Percentiles rank a stretch among this genome's conserved stretches.
These are phyloP conservation scores for Cladophialophora psammophila DNA, from an alignment of 2,329 filamentous ascomycete species.

Conservation along the genomic window DNA sequence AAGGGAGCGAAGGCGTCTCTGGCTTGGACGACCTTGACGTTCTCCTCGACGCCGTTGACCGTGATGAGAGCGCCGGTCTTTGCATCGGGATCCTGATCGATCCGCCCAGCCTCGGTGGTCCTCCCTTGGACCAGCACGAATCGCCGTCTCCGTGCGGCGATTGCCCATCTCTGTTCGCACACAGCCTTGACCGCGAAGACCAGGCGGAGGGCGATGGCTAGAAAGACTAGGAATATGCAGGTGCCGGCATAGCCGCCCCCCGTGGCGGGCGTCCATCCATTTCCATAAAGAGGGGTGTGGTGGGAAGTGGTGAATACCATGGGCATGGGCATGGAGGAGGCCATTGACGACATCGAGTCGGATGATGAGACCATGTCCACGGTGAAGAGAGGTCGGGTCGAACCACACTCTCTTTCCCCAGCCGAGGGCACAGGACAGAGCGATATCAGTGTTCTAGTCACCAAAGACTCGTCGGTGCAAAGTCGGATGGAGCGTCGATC, in stretches of 20 bases:
- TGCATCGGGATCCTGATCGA: conserved; percentile 66
- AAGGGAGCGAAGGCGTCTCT: conserved; percentile 68
- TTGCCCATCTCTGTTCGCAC: conserved; percentile 70
- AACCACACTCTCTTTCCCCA: not conserved
- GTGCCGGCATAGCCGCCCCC: conserved; percentile 81
- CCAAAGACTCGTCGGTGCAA: no score
- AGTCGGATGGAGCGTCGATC: no score
- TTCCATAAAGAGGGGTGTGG: conserved; percentile 70
- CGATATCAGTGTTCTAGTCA: no score
- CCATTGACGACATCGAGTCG: conserved; percentile 12
- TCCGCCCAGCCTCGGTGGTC: conserved; percentile 64
- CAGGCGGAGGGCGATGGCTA: conserved; percentile 73
- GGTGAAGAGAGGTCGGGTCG: not conserved
- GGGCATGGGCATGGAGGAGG: conserved; percentile 42
- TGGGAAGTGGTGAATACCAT: conserved; percentile 64
- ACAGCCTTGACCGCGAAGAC: conserved; percentile 73
- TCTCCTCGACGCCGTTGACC: conserved; percentile 81
- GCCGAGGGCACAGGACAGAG: not conserved
- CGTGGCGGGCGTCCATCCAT: conserved; percentile 74
- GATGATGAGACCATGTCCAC: conserved; percentile 23
- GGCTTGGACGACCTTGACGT: conserved; percentile 74
- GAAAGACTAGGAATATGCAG: conserved; percentile 86
- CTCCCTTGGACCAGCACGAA: conserved; percentile 77
- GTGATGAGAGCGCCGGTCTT: conserved; percentile 72
- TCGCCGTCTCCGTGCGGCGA: conserved; percentile 74